phyloP scores from a whole-genome alignment of 176 grass and related monocot genomes.

The Urochloa ruziziensis region DNA sequence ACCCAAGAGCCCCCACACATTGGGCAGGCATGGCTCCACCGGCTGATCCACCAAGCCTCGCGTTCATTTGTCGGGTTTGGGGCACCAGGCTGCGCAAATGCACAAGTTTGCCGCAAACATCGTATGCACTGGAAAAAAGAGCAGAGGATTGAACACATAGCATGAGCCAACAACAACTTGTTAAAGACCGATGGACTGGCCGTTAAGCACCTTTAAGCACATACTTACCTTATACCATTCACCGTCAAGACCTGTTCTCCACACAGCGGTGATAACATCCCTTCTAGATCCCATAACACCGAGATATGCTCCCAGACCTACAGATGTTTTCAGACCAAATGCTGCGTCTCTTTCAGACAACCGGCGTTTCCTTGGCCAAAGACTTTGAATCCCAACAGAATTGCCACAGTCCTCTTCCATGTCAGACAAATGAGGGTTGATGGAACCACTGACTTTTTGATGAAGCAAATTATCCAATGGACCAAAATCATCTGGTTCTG shows the following conservation, averaged over 20 bases:
- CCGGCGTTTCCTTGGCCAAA: conserved; percentile 94
- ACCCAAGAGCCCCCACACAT: conserved; percentile 99
- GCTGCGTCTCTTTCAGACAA: conserved; percentile 96
- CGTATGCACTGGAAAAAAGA: conserved; percentile 80
- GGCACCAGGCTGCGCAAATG: conserved; percentile 68
- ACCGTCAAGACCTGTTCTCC: conserved; percentile 91
- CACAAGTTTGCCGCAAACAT: conserved; percentile 92
- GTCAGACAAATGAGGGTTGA: conserved; percentile 39
- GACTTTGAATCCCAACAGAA: conserved; percentile 57
- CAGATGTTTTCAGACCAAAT: conserved; percentile 97
- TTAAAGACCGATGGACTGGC: background rate
- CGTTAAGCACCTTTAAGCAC: background rate
- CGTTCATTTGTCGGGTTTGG: conserved; percentile 54
- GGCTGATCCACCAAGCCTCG: conserved; percentile 92
- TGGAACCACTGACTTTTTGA: conserved; percentile 61
- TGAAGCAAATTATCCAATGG: conserved; percentile 73
- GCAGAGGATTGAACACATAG: background rate
- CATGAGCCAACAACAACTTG: background rate
- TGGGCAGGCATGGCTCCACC: conserved; percentile 84
- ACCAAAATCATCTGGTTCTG: conserved; percentile 87
- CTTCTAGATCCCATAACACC: conserved; percentile 98
- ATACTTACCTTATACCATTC: conserved; percentile 93
- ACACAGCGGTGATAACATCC: conserved; percentile 89
- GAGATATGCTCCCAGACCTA: conserved; percentile 90
- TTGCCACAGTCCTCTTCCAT: conserved; percentile 53